phyloP scores from a whole-genome alignment of 2,329 filamentous ascomycete genomes.

The Xylariaceae sp. region DNA sequence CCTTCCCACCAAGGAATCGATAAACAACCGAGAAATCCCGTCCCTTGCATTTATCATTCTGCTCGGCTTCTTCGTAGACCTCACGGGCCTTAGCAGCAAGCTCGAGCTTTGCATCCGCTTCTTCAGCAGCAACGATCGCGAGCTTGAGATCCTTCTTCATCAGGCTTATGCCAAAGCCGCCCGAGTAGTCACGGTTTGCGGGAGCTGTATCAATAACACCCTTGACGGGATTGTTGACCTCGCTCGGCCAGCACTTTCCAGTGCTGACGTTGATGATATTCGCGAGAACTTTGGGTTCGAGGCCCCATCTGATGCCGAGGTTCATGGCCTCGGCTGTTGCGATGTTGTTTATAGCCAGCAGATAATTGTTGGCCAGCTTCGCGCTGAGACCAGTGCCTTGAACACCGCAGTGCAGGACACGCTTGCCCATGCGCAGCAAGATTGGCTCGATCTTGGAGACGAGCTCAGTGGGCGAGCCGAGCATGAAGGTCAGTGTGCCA shows the following conservation, averaged over 20 bases:
- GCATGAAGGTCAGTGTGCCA: slow-evolving; percentile 93
- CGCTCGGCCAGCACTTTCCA: slow-evolving; percentile 92
- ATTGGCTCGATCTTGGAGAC: slow-evolving; percentile 65
- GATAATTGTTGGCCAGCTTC: slow-evolving; percentile 96
- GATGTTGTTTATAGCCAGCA: slow-evolving; percentile 89
- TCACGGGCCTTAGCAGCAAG: slow-evolving; percentile 61
- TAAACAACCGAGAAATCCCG: slow-evolving; percentile 83
- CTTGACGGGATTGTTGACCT: slow-evolving; percentile 91
- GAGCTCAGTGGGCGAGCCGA: slow-evolving; percentile 64
- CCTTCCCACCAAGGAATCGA: slow-evolving; percentile 61
- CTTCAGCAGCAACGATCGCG: slow-evolving; percentile 68
- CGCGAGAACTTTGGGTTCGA: slow-evolving; percentile 65
- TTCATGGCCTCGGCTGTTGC: slow-evolving; percentile 66
- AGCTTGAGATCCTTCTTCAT: slow-evolving; percentile 80
- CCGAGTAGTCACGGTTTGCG: slow-evolving; percentile 70
- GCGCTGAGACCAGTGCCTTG: slow-evolving; percentile 85
- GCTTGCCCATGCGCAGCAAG: slow-evolving; percentile 79
- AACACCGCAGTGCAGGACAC: slow-evolving; percentile 78
- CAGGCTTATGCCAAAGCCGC: slow-evolving; percentile 72
- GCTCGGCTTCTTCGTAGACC: slow-evolving; percentile 67
- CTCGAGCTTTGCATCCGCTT: slow-evolving; percentile 64
- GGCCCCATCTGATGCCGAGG: slow-evolving; percentile 58
- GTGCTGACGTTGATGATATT: slow-evolving; percentile 91
- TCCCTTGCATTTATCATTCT: slow-evolving; percentile 59
- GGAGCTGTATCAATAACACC: slow-evolving; percentile 78